These are phyloP conservation scores for Coprinellus micaceus DNA, from an alignment of 768 basidiomycete genomes.

Conservation along the genomic window DNA sequence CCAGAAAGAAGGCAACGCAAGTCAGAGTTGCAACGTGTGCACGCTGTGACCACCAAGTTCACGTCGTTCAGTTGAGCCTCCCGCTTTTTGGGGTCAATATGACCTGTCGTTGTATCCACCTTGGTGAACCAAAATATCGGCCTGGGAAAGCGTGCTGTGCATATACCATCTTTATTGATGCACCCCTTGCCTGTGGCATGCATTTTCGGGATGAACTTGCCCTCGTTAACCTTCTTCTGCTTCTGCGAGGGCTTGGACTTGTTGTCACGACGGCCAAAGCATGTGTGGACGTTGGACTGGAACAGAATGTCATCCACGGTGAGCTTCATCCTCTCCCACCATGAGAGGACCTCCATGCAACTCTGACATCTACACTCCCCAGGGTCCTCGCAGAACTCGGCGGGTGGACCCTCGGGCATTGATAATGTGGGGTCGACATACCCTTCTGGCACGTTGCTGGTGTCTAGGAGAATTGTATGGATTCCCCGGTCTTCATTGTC, in stretches of 20 bases:
- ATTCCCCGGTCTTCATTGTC: background rate
- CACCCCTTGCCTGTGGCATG: constrained; percentile 18
- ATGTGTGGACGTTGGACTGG: constrained; percentile 28
- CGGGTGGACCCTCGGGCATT: background rate
- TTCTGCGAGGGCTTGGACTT: constrained; percentile 8
- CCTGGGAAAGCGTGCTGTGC: constrained; percentile 33
- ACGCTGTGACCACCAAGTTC: constrained; percentile 23
- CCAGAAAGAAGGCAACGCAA: constrained; percentile 30
- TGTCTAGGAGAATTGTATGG: background rate
- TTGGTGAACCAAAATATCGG: constrained; percentile 13
- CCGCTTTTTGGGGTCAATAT: constrained; percentile 25
- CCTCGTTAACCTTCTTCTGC: constrained; percentile 7
- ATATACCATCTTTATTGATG: constrained; percentile 24
- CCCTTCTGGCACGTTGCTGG: background rate
- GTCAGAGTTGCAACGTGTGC: constrained; percentile 35
- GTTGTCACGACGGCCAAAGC: constrained; percentile 9
- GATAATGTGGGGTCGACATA: background rate
- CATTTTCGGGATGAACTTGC: constrained; percentile 8
- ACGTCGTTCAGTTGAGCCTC: constrained; percentile 33
- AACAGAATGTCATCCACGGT: constrained; percentile 24
- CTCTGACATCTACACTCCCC: background rate
- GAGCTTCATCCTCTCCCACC: background rate
- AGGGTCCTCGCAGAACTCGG: background rate
- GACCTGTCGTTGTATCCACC: constrained; percentile 24
- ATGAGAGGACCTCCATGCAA: background rate